Conservation (phyloP, 2,329 filamentous ascomycete genomes). For the Venturia pyrina region DNA sequence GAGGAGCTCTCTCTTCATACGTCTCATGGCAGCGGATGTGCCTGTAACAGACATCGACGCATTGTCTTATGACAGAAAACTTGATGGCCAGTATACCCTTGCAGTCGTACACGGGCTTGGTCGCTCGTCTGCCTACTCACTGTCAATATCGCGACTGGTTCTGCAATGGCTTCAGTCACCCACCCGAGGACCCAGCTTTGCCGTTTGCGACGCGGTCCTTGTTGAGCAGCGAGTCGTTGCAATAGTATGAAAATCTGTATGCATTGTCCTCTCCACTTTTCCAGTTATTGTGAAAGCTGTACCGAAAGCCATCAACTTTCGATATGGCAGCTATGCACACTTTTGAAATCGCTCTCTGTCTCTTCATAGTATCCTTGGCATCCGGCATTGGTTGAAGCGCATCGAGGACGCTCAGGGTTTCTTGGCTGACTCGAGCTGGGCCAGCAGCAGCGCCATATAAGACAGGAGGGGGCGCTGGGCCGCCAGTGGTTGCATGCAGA, state of each 20-base stretch:
- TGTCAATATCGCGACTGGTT: not conserved
- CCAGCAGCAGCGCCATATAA: not conserved
- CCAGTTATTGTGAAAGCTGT: constrained; percentile 42
- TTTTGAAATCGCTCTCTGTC: constrained; percentile 37
- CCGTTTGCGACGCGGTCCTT: constrained; percentile 39
- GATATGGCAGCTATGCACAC: constrained; percentile 34
- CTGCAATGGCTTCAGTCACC: constrained; percentile 13
- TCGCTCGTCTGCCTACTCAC: constrained; percentile 17
- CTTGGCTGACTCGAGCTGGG: constrained; percentile 16
- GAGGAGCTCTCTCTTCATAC: constrained; percentile 33
- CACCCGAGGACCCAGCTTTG: constrained; percentile 28
- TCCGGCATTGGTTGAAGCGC: constrained; percentile 26
- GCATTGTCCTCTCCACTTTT: constrained; percentile 36
- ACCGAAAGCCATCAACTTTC: constrained; percentile 36
- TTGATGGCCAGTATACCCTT: constrained; percentile 38
- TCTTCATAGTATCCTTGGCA: constrained; percentile 32
- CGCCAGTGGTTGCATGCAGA: not conserved
- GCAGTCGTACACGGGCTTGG: constrained; percentile 40
- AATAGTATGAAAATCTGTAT: constrained; percentile 39
- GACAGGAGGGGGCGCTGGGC: not conserved
- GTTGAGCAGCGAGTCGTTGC: constrained; percentile 41
- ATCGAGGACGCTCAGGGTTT: constrained; percentile 22
- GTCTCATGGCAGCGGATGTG: constrained; percentile 37
- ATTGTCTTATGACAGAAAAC: constrained; percentile 33
- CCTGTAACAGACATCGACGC: constrained; percentile 36